These are phyloP conservation scores for Phytophthora citricola DNA, from an alignment of 352 stramenopile genomes.

Conservation along the genomic window DNA sequence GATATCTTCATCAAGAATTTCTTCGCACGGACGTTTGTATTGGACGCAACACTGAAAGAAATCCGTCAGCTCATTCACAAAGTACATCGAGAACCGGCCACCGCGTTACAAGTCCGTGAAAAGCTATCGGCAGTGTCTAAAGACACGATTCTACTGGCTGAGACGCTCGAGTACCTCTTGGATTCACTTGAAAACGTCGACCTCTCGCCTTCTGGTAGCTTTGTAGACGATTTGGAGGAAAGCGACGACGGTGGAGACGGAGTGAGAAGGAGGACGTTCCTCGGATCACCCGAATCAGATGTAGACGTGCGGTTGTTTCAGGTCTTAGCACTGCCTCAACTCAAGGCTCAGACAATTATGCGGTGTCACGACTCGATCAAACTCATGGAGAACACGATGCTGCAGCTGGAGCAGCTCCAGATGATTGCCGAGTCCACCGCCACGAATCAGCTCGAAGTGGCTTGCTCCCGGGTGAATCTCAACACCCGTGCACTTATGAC, in stretches of 20 bases:
- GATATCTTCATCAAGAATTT: constrained; percentile 99
- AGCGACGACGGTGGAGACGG: constrained; percentile 54
- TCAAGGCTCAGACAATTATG: constrained; percentile 92
- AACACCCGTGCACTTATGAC: constrained; percentile 91
- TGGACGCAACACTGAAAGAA: constrained; percentile 96
- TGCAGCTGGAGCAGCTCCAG: constrained; percentile 94
- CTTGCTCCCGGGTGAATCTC: constrained; percentile 89
- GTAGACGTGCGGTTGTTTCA: constrained; percentile 86
- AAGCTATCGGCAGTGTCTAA: constrained; percentile 93
- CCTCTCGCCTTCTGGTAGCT: constrained; percentile 31
- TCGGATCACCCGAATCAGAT: constrained; percentile 36
- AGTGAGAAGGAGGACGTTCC: constrained; percentile 15
- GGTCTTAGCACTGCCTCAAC: constrained; percentile 89
- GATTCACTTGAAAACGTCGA: constrained; percentile 95
- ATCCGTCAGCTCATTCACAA: constrained; percentile 92
- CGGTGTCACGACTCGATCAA: constrained; percentile 96
- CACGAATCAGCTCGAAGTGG: constrained; percentile 90
- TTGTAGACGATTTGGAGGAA: constrained; percentile 18
- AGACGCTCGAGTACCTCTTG: constrained; percentile 96
- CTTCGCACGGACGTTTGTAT: constrained; percentile 96
- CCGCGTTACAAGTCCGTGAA: constrained; percentile 87
- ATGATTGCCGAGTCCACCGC: constrained; percentile 93
- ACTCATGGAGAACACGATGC: constrained; percentile 93
- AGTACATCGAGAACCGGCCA: constrained; percentile 86
- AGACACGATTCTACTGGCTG: constrained; percentile 95